A percentile compares a stretch with the other conserved stretches of the same genome.
These are phyloP conservation scores for Penicillium tannophilum DNA, from an alignment of 495 filamentous ascomycete genomes.

Conservation along the genomic window DNA sequence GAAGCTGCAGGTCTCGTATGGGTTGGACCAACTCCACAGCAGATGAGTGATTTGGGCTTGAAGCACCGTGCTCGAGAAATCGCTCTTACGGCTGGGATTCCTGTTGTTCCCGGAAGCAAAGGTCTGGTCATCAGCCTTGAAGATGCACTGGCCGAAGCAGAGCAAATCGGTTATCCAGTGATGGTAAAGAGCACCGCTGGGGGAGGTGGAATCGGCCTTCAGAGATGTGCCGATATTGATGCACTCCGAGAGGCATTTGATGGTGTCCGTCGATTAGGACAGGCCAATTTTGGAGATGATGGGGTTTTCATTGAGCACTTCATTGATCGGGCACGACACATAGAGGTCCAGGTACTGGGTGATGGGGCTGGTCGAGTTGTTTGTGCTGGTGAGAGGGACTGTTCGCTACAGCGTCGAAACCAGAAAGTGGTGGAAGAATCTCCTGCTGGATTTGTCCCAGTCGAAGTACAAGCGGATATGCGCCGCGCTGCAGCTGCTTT, in stretches of 20 bases:
- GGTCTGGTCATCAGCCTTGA: conserved; percentile 81
- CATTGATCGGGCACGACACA: conserved; percentile 78
- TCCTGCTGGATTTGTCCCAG: conserved; percentile 73
- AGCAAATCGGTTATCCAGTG: conserved; percentile 78
- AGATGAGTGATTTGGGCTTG: conserved; percentile 50
- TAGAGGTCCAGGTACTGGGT: conserved; percentile 90
- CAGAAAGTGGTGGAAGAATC: conserved; percentile 96
- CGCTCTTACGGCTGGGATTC: conserved; percentile 38
- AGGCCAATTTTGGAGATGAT: conserved; percentile 81
- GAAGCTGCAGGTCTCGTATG: conserved; percentile 47
- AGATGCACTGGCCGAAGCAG: conserved; percentile 63
- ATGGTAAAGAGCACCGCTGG: conserved; percentile 91
- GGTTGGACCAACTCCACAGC: conserved; percentile 50
- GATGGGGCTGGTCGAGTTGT: conserved; percentile 75
- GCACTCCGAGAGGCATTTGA: conserved; percentile 2
- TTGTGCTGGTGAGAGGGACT: conserved; percentile 76
- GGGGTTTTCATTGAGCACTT: conserved; percentile 88
- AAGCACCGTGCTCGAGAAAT: conserved; percentile 48
- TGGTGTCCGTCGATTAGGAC: conserved; percentile 62
- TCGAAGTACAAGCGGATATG: conserved; percentile 67
- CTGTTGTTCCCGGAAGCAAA: conserved; percentile 83
- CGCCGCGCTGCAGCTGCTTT: conserved; percentile 73
- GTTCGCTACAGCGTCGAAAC: conserved; percentile 78
- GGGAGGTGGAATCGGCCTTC: conserved; percentile 90
- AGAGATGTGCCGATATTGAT: conserved; percentile 26